Evolutionary conservation across 2,329 filamentous ascomycete genomes (phyloP), one percentile per base, ranked within the genome.

Genomic region (Penicillium sp.): DNA sequence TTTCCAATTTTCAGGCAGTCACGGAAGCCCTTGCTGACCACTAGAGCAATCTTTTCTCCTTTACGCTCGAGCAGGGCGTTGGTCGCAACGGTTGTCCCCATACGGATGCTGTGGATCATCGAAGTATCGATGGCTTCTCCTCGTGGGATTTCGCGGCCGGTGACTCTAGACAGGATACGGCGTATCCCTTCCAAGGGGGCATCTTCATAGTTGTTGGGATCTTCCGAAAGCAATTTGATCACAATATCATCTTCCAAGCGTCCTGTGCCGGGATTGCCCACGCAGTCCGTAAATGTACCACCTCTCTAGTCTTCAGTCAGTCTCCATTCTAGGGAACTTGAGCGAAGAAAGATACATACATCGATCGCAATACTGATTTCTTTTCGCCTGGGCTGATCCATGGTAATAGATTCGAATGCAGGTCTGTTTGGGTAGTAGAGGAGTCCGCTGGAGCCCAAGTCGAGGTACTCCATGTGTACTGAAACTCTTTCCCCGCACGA

Each of bases 31-130:
- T 88, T 89, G 1, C 92, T 97, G 12, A 96, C 91, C 0, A 97
- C 87, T 77, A 97, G 85, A 15, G 91, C 93, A 73, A 95, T 94
- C 69, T 87, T 88, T 79, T 96, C 93, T 53, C 93, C 93, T 77
- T 97, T 97, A 61, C 93, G 84, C 78, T 97, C 93, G 2, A 97
- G 83, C 59, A 97, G 79, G 0, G 93, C 93, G 76, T 97, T 97
- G 0, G 93, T 97, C 10, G 93, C 93, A 13, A 97, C 93, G 0
- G 93, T 97, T 1, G 93, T 97, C 49, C 93, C 93, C 93, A 97
- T 97, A 53, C 93, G 89, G 75, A 97, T 97, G 59, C 91, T 93
- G 69, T 95, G 91, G 69, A 97, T 96, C 72, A 88, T 81, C 19
- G 88, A 86, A 0, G 93, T 97, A 76, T 97, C 92, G 9, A 97